Percentiles rank a stretch among this genome's conserved stretches.
These are phyloP conservation scores for Protomyces gravidus DNA, from an alignment of 1,139 yeast species.

Conservation along the genomic window DNA sequence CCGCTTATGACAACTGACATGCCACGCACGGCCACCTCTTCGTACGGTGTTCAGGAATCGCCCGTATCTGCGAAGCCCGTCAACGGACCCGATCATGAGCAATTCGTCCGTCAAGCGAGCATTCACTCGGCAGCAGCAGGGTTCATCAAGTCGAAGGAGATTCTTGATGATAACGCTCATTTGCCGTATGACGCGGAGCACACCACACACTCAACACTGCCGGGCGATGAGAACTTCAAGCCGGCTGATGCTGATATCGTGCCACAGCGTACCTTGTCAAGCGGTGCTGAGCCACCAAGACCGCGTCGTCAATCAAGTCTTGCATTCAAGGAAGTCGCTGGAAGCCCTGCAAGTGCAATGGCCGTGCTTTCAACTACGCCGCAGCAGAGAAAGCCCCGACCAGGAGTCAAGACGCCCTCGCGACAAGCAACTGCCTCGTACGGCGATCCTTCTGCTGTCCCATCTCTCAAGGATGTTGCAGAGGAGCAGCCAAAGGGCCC, in stretches of 20 bases:
- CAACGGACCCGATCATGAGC: conserved; percentile 11
- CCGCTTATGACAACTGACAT: conserved; percentile 1
- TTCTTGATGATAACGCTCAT: conserved; percentile 21
- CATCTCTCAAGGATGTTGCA: conserved; percentile 6
- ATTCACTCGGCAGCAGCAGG: conserved; percentile 14
- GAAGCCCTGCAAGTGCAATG: conserved; percentile 12
- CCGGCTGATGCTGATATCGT: conserved; percentile 14
- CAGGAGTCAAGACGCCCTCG: conserved; percentile 8
- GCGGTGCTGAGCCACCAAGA: neutral
- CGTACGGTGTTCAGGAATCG: conserved; percentile 9
- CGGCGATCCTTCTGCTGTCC: conserved; percentile 11
- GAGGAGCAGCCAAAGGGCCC: neutral
- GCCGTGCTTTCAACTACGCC: neutral
- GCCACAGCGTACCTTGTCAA: conserved; percentile 4
- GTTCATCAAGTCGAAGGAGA: conserved; percentile 10
- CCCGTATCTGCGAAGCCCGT: neutral
- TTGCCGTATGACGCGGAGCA: conserved; percentile 16
- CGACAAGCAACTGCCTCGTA: conserved; percentile 25
- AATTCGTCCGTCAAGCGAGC: conserved; percentile 14
- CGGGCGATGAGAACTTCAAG: conserved; percentile 19
- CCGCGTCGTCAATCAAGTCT: conserved; percentile 22
- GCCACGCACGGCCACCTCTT: conserved; percentile 13
- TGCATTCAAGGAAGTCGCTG: conserved; percentile 21
- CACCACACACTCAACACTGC: conserved; percentile 18
- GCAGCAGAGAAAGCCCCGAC: neutral